Conservation (phyloP, 2,329 filamentous ascomycete genomes). For the Epichloe uncinata region DNA sequence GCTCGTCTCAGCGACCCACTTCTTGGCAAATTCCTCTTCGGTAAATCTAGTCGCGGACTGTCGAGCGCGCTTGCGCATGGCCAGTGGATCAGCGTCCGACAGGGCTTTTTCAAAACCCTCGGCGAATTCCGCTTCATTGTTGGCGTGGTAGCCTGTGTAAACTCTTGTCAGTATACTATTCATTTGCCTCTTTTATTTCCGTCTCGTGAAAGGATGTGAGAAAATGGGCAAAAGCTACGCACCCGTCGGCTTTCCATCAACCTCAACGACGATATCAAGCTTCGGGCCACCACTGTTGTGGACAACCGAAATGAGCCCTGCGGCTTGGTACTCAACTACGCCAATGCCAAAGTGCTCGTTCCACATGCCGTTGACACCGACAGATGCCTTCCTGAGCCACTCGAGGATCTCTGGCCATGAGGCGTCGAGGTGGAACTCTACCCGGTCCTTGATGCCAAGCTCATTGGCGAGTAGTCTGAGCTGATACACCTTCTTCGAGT, state of each 20-base stretch:
- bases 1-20: conserved; percentile 66
- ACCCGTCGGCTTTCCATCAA: conserved; percentile 71
- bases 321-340: conserved; percentile 95
- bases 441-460: conserved; percentile 67
- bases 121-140: conserved; percentile 66
- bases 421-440: conserved; percentile 82
- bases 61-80: conserved; percentile 63
- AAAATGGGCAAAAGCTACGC: conserved; percentile 13
- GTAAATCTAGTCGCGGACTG: conserved; percentile 74
- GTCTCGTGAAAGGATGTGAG: background rate
- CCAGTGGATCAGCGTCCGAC: conserved; percentile 55
- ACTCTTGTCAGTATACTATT: background rate
- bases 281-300: conserved; percentile 90
- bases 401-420: conserved; percentile 77
- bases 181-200: background rate
- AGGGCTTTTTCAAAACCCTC: conserved; percentile 67
- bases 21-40: conserved; percentile 68
- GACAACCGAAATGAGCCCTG: conserved; percentile 82
- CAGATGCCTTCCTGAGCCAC: conserved; percentile 60
- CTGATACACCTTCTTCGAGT: conserved; percentile 76
- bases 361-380: conserved; percentile 98
- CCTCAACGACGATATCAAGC: conserved; percentile 74
- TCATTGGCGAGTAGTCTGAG: conserved; percentile 77
- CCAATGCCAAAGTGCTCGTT: conserved; percentile 99
- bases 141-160: conserved; percentile 65